A percentile compares a stretch with the other conserved stretches of the same genome.
Evolutionary conservation across 1,139 yeast species (phyloP).

Genomic region (Nakaseomyces glabratus): DNA sequence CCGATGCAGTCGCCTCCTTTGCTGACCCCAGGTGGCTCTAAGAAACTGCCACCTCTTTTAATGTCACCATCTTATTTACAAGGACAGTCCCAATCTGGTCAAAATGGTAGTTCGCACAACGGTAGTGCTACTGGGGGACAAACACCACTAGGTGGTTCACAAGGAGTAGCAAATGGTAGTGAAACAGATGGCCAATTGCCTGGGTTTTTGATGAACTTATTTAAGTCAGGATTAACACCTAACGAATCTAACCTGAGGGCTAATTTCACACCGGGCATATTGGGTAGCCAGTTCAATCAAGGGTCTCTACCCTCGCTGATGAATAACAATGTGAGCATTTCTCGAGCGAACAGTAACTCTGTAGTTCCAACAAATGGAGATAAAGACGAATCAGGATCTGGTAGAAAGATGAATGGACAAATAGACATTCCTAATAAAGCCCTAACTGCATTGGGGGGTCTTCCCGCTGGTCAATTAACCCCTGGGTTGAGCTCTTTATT

Average conservation of each 20-base stretch:
- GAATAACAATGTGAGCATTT: constrained; percentile 10
- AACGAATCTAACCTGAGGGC: constrained; percentile 58
- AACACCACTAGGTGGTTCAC: constrained; percentile 21
- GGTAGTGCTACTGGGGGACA: constrained; percentile 15
- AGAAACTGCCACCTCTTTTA: constrained; percentile 47
- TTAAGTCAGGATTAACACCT: constrained; percentile 59
- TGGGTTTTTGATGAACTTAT: constrained; percentile 26
- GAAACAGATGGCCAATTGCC: constrained; percentile 12
- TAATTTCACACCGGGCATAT: constrained; percentile 49
- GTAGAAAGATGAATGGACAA: constrained; percentile 15
- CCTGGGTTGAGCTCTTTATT: constrained; percentile 38
- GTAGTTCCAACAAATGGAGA: constrained; percentile 8
- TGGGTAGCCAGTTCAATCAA: constrained; percentile 11
- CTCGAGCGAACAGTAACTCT: constrained; percentile 6
- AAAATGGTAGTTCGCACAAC: constrained; percentile 31
- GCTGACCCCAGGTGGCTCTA: constrained; percentile 50
- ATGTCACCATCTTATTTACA: constrained; percentile 31
- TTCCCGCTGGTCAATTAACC: constrained; percentile 16
- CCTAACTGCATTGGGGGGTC: constrained; percentile 1
- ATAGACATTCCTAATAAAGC: constrained; percentile 7
- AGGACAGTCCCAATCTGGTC: constrained; percentile 11
- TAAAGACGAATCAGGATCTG: no score
- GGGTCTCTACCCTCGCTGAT: constrained; percentile 2
- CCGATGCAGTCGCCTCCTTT: constrained; percentile 40
- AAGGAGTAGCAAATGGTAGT: constrained; percentile 7